Evolutionary conservation across 2,329 filamentous ascomycete genomes (phyloP).

Genomic region (Paramyrothecium roridum): DNA sequence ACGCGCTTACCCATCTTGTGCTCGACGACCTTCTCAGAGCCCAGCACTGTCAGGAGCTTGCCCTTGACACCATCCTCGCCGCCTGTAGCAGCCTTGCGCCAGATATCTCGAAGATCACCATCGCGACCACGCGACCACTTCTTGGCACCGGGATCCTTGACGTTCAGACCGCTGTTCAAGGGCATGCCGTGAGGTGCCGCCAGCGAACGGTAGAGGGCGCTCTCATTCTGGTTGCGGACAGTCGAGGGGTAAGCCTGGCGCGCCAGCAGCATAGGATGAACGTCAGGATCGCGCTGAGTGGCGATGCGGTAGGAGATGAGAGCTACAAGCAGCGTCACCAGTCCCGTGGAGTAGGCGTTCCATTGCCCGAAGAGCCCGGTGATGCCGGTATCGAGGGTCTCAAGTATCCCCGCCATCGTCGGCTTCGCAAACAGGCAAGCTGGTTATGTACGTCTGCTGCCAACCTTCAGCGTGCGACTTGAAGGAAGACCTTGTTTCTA

Average conservation of each 20-base stretch:
- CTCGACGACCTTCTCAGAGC: constrained; percentile 70
- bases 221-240: constrained; percentile 81
- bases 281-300: constrained; percentile 76
- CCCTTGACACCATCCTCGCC: constrained; percentile 66
- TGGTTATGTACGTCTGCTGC: too few species aligned
- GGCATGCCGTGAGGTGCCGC: constrained; percentile 83
- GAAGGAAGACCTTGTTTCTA: too few species aligned
- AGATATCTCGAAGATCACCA: constrained; percentile 88
- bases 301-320: constrained; percentile 70
- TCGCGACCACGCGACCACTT: constrained; percentile 82
- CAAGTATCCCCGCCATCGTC: constrained; percentile 39
- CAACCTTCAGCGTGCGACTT: too few species aligned
- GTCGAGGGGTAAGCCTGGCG: constrained; percentile 76
- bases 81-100: constrained; percentile 67
- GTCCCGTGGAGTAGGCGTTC: constrained; percentile 72
- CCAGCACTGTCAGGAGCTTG: constrained; percentile 75
- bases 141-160: constrained; percentile 75
- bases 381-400: constrained; percentile 69
- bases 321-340: constrained; percentile 63
- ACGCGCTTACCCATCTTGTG: constrained; percentile 55
- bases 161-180: constrained; percentile 72
- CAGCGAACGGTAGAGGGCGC: constrained; percentile 79
- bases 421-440: too few species aligned
- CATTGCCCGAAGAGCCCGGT: constrained; percentile 71
- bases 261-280: constrained; percentile 85